Base-by-base conservation (phyloP, 2,329 filamentous ascomycete species). In the Paecilomyces sp. region DNA sequence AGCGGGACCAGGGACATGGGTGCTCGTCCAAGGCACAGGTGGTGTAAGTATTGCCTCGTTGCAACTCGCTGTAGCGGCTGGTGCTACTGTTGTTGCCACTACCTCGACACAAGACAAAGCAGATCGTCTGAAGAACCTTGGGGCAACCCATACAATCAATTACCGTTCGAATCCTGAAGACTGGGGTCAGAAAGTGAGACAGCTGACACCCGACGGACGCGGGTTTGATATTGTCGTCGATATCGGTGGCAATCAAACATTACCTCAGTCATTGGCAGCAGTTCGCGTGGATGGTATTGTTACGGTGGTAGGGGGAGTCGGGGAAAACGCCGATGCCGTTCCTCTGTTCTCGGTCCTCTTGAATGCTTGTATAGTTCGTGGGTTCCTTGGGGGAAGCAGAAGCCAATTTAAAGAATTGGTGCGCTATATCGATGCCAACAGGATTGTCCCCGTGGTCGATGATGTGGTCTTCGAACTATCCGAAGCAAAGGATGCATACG, bases 71-170 rank as follows among this genome's bases (percentile, higher is more conserved):
- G 66, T 71, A 60, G 81, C 82, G 0, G 78, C 78, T 0, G 83
- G 83, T 30, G 84, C 83, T 0, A 77, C 70, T 6, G 82, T 86
- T 56, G 83, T 86, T 58, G 81, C 83, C 0, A 86, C 83, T 0
- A 86, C 83, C 0, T 83, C 80, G 1, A 80, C 79, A 0, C 66
- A 71, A 0, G 72, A 73, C 2, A 86, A 86, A 69, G 79, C 72
- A 3, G 75, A 80, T 30, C 68, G 69, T 30, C 74, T 86, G 13
- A 81, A 81, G 70, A 79, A 81, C 62, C 73, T 80, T 8, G 76
- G 77, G 9, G 77, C 72, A 0, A 72, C 76, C 47, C 61, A 77
- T 57, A 65, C 62, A 0, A 75, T 82, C 68, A 82, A 81, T 65
- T 82, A 81, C 66, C 72, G 69, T 33, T 73, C 65, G 2, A 71